These are phyloP conservation scores for Coffea eugenioides DNA, from an alignment of 257 asterid species.

Conservation along the genomic window DNA sequence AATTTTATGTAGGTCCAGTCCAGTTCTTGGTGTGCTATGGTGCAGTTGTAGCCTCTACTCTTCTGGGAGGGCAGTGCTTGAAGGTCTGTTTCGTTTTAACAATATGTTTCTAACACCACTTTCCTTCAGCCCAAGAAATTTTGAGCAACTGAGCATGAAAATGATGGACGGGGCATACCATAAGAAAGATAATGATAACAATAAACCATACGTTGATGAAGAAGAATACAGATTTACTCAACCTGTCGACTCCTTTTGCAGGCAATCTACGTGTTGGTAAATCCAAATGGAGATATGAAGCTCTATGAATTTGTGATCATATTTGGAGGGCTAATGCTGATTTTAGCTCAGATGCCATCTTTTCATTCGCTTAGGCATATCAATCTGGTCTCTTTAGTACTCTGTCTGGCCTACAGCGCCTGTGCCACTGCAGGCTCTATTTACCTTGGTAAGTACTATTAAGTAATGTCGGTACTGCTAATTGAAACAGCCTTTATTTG, in stretches of 20 bases:
- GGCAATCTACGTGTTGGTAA: constrained; percentile 62
- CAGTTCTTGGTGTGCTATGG: constrained; percentile 91
- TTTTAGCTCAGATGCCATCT: constrained; percentile 92
- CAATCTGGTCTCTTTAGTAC: constrained; percentile 70
- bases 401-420: constrained; percentile 70
- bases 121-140: too few relatives aligned
- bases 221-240: background rate
- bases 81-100: constrained; percentile 41
- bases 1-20: constrained; percentile 74
- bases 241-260: constrained; percentile 18
- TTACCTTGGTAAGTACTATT: constrained; percentile 55
- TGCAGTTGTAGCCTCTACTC: constrained; percentile 77
- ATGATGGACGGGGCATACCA: too few relatives aligned
- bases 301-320: constrained; percentile 60
- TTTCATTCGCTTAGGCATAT: constrained; percentile 89
- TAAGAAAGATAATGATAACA: too few relatives aligned
- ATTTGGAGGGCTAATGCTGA: constrained; percentile 75
- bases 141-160: too few relatives aligned
- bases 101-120: too few relatives aligned
- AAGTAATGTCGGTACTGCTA: too few relatives aligned
- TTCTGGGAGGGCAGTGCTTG: constrained; percentile 90
- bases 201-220: too few relatives aligned
- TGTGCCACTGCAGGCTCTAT: constrained; percentile 84
- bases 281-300: constrained; percentile 63
- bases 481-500: too few relatives aligned